Evolutionary conservation across 176 grass and related monocot genomes (phyloP).

Genomic region (Stipa capillata): DNA sequence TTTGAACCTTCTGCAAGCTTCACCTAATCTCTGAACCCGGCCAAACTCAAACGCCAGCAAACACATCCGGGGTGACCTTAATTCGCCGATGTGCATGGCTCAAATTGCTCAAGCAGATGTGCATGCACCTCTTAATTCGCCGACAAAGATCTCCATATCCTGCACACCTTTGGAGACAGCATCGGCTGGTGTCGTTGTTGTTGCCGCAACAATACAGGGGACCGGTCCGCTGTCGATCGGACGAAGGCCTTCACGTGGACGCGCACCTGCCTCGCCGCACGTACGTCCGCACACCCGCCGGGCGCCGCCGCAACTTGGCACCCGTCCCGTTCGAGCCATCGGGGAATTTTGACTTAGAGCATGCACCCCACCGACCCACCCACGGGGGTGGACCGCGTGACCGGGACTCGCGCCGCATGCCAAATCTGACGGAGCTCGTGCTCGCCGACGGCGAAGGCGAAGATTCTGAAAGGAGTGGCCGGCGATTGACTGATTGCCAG

Average conservation of each 20-base stretch:
- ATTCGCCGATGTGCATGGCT: background rate
- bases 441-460: background rate
- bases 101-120: background rate
- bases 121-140: background rate
- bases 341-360: no score
- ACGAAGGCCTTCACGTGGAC: conserved; percentile 34
- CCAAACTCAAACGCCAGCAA: background rate
- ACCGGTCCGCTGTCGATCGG: background rate
- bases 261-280: background rate
- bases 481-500: no score
- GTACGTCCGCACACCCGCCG: background rate
- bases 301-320: no score
- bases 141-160: background rate
- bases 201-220: no score
- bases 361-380: no score
- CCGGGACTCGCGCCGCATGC: background rate
- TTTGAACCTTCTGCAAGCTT: no score
- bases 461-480: background rate
- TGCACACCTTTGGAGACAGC: background rate
- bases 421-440: background rate
- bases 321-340: background rate
- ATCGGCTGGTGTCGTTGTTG: no score
- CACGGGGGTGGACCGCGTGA: background rate
- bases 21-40: no score
- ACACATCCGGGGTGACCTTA: no score